phyloP scores from a whole-genome alignment of 139 green algal species.

The Auxenochlorella pyrenoidosa region DNA sequence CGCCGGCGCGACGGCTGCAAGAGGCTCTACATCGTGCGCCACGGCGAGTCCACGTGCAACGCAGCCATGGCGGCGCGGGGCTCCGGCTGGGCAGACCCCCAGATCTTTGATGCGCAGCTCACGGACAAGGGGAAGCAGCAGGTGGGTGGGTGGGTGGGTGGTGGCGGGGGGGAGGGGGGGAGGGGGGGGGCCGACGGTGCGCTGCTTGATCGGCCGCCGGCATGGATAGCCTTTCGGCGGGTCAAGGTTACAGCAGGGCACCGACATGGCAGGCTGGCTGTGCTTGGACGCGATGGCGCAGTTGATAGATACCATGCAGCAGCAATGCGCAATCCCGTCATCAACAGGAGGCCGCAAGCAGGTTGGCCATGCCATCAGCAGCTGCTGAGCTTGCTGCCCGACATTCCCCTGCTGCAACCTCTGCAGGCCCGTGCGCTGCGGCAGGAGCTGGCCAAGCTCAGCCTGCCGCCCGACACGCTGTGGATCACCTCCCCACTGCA shows the following conservation, averaged over 20 bases:
- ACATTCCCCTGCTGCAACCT: background rate
- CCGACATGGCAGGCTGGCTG: too few relatives aligned
- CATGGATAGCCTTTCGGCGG: too few relatives aligned
- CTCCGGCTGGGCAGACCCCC: slow-evolving; percentile 64
- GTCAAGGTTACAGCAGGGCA: too few relatives aligned
- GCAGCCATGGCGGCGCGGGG: slow-evolving; percentile 39
- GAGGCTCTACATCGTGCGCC: slow-evolving; percentile 65
- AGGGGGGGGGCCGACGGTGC: too few relatives aligned
- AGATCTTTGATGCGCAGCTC: slow-evolving; percentile 75
- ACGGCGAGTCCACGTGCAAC: slow-evolving; percentile 75
- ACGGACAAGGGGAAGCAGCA: slow-evolving; percentile 63
- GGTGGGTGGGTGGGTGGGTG: background rate
- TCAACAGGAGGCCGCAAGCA: too few relatives aligned
- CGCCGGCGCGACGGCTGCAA: background rate
- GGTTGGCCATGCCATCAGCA: too few relatives aligned
- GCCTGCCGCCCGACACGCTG: slow-evolving; percentile 56
- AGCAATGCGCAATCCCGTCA: too few relatives aligned
- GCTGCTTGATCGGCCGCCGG: too few relatives aligned
- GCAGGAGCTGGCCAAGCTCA: slow-evolving; percentile 28
- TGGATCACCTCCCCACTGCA: slow-evolving; percentile 73
- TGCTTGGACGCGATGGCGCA: too few relatives aligned
- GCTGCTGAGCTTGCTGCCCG: background rate
- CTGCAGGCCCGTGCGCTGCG: slow-evolving; percentile 48
- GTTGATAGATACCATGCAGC: too few relatives aligned
- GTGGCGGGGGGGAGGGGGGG: too few relatives aligned